Evolutionary conservation across 2,329 filamentous ascomycete species (phyloP).

Genomic region (Fusarium concolor): DNA sequence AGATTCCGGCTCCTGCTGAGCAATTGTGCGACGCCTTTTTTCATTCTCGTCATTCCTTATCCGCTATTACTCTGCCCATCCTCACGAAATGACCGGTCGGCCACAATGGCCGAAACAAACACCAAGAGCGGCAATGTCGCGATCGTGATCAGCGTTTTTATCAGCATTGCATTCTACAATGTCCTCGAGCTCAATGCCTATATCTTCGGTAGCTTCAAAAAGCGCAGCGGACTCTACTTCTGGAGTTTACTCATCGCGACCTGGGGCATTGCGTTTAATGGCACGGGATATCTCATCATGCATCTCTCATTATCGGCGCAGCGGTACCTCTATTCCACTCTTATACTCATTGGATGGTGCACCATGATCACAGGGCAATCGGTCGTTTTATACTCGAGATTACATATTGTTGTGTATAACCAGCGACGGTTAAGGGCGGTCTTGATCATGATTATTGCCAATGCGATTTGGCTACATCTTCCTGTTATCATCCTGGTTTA

Average conservation of each 20-base stretch:
- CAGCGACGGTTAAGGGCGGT: constrained; percentile 60
- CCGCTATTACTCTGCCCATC: too few relatives aligned
- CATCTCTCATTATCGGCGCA: not conserved
- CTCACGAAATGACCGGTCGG: too few relatives aligned
- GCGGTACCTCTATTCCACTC: constrained; percentile 45
- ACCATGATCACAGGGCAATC: too few relatives aligned
- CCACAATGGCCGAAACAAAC: too few relatives aligned
- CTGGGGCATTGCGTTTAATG: constrained; percentile 50
- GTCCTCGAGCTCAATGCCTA: constrained; percentile 50
- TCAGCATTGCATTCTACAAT: constrained; percentile 41
- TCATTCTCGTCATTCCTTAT: too few relatives aligned
- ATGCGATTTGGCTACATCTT: constrained; percentile 55
- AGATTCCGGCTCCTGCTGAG: too few relatives aligned
- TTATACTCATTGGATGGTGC: too few relatives aligned
- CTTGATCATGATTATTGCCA: constrained; percentile 65
- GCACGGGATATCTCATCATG: too few relatives aligned
- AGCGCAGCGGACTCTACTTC: constrained; percentile 51
- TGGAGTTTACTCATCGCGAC: constrained; percentile 52
- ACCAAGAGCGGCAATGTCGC: too few relatives aligned
- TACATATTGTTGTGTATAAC: constrained; percentile 45
- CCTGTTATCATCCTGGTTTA: constrained; percentile 67
- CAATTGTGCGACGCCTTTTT: too few relatives aligned
- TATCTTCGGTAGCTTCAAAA: constrained; percentile 50
- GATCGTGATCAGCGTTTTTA: too few relatives aligned
- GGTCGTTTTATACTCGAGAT: too few relatives aligned